phyloP scores from a whole-genome alignment of 345 rosid genomes.

The Eucalyptus polyanthemos region DNA sequence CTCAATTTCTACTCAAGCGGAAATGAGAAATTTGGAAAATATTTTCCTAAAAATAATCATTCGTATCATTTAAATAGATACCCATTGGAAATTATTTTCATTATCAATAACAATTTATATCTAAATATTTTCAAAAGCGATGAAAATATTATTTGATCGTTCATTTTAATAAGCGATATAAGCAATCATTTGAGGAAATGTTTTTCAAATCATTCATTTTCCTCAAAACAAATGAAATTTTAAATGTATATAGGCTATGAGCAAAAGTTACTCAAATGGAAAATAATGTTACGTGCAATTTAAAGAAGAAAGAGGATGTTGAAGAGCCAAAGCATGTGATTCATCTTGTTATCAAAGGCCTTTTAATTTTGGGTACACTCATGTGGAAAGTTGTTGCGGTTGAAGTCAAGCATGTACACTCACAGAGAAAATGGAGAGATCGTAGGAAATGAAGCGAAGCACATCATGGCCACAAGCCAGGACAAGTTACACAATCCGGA shows the following conservation, averaged over 20 bases:
- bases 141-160: neutral
- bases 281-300: neutral
- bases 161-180: too few species aligned
- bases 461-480: neutral
- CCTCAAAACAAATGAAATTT: accelerated
- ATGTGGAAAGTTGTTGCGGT: neutral
- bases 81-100: accelerated
- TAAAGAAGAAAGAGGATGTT: neutral
- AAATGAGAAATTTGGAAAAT: too few species aligned
- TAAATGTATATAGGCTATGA: neutral
- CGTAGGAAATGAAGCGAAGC: neutral
- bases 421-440: neutral
- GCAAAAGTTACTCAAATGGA: neutral
- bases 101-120: too few species aligned
- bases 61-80: too few species aligned
- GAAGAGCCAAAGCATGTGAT: neutral
- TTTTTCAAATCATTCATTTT: too few species aligned
- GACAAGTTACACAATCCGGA: neutral
- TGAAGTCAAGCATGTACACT: neutral
- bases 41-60: too few species aligned
- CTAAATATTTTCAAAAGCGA: too few species aligned
- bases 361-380: neutral
- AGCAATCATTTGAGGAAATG: accelerated
- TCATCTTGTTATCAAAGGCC: neutral
- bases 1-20: accelerated